A percentile compares a stretch with the other conserved stretches of the same genome.
These are phyloP conservation scores for Cutaneotrichosporon sp. DNA, from an alignment of 1,284 basidiomycete genomes.

Conservation along the genomic window DNA sequence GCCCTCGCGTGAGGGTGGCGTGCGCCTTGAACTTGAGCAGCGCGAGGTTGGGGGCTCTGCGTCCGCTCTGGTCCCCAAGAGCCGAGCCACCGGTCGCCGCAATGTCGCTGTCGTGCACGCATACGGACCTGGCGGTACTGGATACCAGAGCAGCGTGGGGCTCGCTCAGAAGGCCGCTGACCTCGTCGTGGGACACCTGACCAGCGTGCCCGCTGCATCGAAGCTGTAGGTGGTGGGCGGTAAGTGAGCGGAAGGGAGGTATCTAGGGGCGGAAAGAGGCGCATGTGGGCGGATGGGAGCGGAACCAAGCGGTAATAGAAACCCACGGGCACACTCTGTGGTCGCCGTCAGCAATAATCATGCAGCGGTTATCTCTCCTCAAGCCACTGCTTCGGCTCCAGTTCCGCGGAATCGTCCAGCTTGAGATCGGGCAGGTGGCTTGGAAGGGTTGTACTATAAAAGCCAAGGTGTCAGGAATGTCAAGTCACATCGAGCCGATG, in stretches of 20 bases:
- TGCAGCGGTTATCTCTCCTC: too few species aligned
- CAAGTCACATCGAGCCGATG: too few species aligned
- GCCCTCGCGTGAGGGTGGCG: conserved; percentile 63
- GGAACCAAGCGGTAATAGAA: too few species aligned
- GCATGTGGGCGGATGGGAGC: too few species aligned
- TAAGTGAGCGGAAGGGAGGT: neutral
- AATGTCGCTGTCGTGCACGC: conserved; percentile 60
- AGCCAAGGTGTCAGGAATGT: too few species aligned
- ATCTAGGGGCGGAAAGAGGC: too few species aligned
- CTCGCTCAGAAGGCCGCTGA: conserved; percentile 40
- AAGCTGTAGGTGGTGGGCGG: conserved; percentile 5
- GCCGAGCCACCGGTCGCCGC: conserved; percentile 50
- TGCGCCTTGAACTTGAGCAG: conserved; percentile 62
- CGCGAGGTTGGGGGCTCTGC: conserved; percentile 39
- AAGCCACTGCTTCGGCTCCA: too few species aligned
- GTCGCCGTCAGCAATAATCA: too few species aligned
- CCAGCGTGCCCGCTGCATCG: neutral
- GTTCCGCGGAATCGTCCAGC: too few species aligned
- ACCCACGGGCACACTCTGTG: too few species aligned
- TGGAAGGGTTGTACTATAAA: too few species aligned
- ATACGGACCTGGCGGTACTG: conserved; percentile 54
- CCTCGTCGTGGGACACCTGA: conserved; percentile 20
- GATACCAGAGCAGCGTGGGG: conserved; percentile 40
- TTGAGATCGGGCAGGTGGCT: too few species aligned
- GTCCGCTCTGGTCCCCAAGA: conserved; percentile 27